Evolutionary conservation across 805 yeast species (phyloP).

Genomic region (Saccharomycopsis fibuligera): DNA sequence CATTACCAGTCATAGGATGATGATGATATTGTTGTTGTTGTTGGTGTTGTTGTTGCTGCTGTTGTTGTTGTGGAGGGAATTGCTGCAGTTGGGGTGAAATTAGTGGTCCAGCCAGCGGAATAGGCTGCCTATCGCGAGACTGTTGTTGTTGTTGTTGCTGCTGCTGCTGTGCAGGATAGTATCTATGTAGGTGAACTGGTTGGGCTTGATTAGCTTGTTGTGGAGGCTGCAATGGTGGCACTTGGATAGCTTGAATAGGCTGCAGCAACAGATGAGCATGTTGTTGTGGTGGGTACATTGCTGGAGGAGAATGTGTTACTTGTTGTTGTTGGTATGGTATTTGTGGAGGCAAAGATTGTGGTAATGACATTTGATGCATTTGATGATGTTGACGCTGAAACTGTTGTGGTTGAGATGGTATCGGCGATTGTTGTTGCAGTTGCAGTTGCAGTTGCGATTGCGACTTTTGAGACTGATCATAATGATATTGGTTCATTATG

Average conservation of each 20-base stretch:
- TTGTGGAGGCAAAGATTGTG: too few species aligned
- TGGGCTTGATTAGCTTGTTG: constrained; percentile 12
- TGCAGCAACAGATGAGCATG: too few species aligned
- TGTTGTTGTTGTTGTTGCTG: constrained; percentile 5
- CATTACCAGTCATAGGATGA: background rate
- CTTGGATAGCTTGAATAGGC: constrained; percentile 4
- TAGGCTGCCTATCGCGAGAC: constrained; percentile 5
- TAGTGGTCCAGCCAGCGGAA: background rate
- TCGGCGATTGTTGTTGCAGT: too few species aligned
- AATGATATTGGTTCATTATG: constrained; percentile 1
- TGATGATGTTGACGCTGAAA: too few species aligned
- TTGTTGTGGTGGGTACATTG: too few species aligned
- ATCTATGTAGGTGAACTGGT: constrained; percentile 4
- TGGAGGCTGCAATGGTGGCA: constrained; percentile 12
- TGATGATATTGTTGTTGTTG: constrained; percentile 11
- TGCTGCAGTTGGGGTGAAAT: constrained; percentile 1
- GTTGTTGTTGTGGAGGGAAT: background rate
- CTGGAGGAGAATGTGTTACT: too few species aligned
- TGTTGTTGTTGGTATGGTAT: too few species aligned
- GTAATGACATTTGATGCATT: too few species aligned
- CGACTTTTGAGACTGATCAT: constrained; percentile 3
- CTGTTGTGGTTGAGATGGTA: too few species aligned
- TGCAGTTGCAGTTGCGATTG: background rate
- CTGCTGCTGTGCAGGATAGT: background rate
- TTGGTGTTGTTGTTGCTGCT: background rate